Percentiles rank a stretch among this genome's conserved stretches.
Conservation (phyloP, 352 stramenopile genomes). For the Discostella stelligera region DNA sequence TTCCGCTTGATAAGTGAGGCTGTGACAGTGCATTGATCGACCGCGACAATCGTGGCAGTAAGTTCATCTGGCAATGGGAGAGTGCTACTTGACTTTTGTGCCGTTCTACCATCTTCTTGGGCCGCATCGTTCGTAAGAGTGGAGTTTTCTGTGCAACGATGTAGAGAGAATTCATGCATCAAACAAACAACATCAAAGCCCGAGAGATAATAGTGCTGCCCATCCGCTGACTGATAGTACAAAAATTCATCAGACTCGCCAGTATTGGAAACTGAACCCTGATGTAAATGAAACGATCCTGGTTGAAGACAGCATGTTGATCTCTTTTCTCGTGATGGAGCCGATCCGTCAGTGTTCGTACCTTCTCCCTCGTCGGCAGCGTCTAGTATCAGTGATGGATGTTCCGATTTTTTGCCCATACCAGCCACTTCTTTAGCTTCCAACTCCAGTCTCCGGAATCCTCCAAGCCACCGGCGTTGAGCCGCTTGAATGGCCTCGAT, state of each 20-base stretch:
- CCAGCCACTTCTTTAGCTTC: slow-evolving; percentile 14
- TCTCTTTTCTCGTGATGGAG: slow-evolving; percentile 10
- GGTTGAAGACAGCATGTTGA: slow-evolving; percentile 17
- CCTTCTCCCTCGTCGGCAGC: background rate
- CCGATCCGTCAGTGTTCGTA: background rate
- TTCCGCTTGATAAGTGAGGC: slow-evolving; percentile 58
- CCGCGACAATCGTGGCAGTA: slow-evolving; percentile 56
- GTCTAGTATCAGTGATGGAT: slow-evolving; percentile 1
- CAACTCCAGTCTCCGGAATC: slow-evolving; percentile 34
- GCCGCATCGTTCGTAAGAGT: background rate
- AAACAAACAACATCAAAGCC: slow-evolving; percentile 76
- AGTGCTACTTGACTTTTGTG: slow-evolving; percentile 2
- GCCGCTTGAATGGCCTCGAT: slow-evolving; percentile 38
- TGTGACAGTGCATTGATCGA: slow-evolving; percentile 60
- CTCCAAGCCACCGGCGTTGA: slow-evolving; percentile 30
- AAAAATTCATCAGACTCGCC: slow-evolving; percentile 49
- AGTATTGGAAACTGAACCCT: background rate
- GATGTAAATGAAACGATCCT: slow-evolving; percentile 31
- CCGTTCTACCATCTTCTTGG: background rate
- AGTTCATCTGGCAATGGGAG: slow-evolving; percentile 64
- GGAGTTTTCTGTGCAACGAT: slow-evolving; percentile 1
- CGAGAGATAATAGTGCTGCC: slow-evolving; percentile 67
- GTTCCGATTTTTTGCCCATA: background rate
- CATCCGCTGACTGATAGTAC: slow-evolving; percentile 76
- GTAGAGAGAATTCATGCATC: slow-evolving; percentile 60